Evolutionary conservation across 306 rosid genomes (phyloP), one percentile per base, ranked within the genome.

Genomic region (Alnus glutinosa): DNA sequence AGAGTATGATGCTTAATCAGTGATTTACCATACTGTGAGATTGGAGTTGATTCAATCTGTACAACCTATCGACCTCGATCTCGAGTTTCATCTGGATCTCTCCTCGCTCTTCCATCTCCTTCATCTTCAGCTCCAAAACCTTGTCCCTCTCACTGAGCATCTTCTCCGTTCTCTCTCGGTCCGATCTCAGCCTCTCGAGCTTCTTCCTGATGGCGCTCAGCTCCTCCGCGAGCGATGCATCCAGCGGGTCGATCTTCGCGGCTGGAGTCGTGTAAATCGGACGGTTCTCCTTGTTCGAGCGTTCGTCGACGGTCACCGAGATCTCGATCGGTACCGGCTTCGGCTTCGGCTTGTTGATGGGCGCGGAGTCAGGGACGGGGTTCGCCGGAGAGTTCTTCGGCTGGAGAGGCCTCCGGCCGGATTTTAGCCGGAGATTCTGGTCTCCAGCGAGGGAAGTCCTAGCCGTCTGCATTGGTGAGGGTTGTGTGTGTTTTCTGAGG

Each of bases 191-290:
- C 59, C 90, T 83, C 82, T 93, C 99, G 4, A 90, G 82, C 83
- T 82, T 91, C 90, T 86, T 91, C 94, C 86, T 86, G 59, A 90
- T 84, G 42, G 98, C 88, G 77, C 75, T 85, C 23, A 95, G 91
- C 77, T 95, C 98, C 86, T 95, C 98, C 37, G 90, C 98, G 36
- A 95, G 90, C 13, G 98, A 92, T 8, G 85, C 51, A 34, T 91
- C 98, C 46, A 88, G 74, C 1, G 85, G 58, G 18, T 85, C 85
- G 30, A 82, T 54, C 83, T 18, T 73, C 67, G 78, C 14, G 34
- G 71, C 16, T 2, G 77, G 74, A n/a, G 84, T 32, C 5, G 70
- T 5, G 8, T 0, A 39, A 13, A 71, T 30, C 7, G 82, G 84
- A 74, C 14, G 84, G 71, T 94, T 94, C 85, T 90, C 94, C 76